These are phyloP conservation scores for Rhododendron williamsianum DNA, from an alignment of 148 eudicot genomes.

Conservation along the genomic window DNA sequence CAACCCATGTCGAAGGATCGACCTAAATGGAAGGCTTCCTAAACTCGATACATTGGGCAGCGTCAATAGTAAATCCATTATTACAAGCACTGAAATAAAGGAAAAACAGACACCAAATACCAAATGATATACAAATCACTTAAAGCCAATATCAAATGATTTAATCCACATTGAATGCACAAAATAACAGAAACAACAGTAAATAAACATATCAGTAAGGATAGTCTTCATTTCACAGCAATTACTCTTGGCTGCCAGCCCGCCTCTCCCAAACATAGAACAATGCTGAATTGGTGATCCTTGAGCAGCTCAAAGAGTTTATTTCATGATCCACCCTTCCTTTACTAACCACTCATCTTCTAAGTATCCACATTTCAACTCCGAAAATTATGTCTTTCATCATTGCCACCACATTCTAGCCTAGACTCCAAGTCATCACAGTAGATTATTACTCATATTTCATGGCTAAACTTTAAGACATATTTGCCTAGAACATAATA, in stretches of 20 bases:
- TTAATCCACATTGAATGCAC: background rate
- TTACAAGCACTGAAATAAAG: background rate
- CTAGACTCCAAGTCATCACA: background rate
- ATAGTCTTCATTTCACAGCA: background rate
- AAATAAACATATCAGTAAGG: background rate
- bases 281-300: background rate
- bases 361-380: background rate
- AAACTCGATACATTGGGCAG: background rate
- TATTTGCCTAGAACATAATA: background rate
- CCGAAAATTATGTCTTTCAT: background rate
- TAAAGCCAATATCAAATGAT: background rate
- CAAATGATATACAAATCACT: background rate
- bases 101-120: background rate
- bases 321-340: background rate
- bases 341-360: background rate
- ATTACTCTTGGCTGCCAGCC: background rate
- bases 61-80: background rate
- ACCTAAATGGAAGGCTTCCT: background rate
- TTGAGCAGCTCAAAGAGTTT: background rate
- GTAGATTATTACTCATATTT: background rate
- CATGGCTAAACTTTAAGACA: background rate
- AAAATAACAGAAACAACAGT: background rate
- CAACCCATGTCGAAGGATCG: background rate
- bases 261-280: background rate
- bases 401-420: background rate